Base-by-base conservation (phyloP, 1,284 basidiomycete genomes). In the Leccinum glutinopallens region DNA sequence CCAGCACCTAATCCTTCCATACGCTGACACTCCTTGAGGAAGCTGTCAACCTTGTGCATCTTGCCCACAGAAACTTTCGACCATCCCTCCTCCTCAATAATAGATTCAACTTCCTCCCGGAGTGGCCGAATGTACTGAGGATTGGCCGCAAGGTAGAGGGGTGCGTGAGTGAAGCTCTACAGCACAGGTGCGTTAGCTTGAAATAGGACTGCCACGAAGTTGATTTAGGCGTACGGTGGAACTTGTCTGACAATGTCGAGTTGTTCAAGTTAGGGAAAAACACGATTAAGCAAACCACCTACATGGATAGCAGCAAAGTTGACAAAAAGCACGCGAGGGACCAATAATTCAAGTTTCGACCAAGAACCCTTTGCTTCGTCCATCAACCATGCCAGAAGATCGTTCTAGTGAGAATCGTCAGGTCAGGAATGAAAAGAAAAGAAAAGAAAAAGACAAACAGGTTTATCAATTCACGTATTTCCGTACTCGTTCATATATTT, bases 1-100 rank as follows among this genome's bases (percentile, higher is more conserved):
- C 79, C 15, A 13, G 64, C 15, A 33, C 63, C 65, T 6, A 77
- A 32, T 0, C 77, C 76, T 35, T 76, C 71, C 6, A 77, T 55
- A 4, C 83, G 76, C 60, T 78, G 75, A 0, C 76, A 73, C 66
- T 85, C 83, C 58, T 73, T 76, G 17, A 84, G 37, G 68, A 84
- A 82, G 67, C 83, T 84, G 68, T 85, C 83, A 5, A 83, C 58
- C 65, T 78, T 81, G 51, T 68, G 69, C 80, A 84, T 80, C 60
- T 77, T 78, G 39, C 68, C 72, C 37, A 84, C 59, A 0, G 78
- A 74, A 0, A 57, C 66, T 64, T 81, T 83, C 4, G 80, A 76
- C 81, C 83, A 83, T 4, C 82, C 83, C 3, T 82, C 75, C 41
- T 72, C 67, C 1, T 63, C 66, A 2, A 82, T 63, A 2, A 64